Conservation (phyloP, 1,139 yeast species). For the Kodamaea ohmeri region DNA sequence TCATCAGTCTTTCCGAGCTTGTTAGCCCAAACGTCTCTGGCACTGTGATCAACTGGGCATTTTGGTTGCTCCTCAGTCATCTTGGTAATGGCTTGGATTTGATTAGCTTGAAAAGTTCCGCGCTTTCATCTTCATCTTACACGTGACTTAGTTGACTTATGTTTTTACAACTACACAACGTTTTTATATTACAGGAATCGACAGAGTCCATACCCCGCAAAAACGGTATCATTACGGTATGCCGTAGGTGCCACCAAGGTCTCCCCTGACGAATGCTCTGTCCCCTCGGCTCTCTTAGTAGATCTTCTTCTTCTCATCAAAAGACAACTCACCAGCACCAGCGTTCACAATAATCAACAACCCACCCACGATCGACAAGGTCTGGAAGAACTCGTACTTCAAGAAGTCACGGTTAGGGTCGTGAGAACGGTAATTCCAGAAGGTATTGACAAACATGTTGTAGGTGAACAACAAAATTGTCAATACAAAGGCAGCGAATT, state of each 20-base stretch:
- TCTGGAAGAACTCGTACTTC: constrained; percentile 93
- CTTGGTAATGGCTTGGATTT: not conserved
- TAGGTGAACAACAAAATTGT: constrained; percentile 72
- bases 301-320: constrained; percentile 95
- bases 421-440: constrained; percentile 73
- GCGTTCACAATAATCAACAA: constrained; percentile 85
- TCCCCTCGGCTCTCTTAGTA: constrained; percentile 42
- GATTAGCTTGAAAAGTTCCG: constrained; percentile 2
- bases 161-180: not conserved
- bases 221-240: too few relatives aligned
- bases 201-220: not conserved
- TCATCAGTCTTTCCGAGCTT: constrained; percentile 7
- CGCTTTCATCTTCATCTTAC: constrained; percentile 2
- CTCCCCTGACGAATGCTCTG: not conserved
- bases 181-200: constrained; percentile 3
- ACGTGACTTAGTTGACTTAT: constrained; percentile 2
- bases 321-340: constrained; percentile 93
- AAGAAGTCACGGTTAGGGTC: constrained; percentile 85
- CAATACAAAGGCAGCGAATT: constrained; percentile 78
- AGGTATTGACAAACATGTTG: constrained; percentile 80
- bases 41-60: constrained; percentile 69
- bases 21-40: constrained; percentile 56
- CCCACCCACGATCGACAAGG: constrained; percentile 93
- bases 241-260: too few relatives aligned
- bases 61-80: constrained; percentile 30